Base-by-base conservation (phyloP, 139 green algal species). In the Trebouxia sp. region DNA sequence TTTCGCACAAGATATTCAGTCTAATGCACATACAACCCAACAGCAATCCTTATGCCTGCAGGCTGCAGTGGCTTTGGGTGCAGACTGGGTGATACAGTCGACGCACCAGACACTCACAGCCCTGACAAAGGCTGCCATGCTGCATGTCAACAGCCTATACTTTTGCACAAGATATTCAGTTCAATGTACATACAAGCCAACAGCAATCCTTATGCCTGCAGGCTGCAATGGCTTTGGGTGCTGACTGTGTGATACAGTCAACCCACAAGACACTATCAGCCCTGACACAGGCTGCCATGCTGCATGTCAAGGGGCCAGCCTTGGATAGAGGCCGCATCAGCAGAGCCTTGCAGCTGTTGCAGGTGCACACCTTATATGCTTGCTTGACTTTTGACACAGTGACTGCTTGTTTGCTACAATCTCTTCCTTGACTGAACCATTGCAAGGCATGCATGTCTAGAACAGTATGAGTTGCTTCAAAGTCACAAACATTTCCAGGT, bases 91-190 rank as follows among this genome's bases (percentile, higher is more conserved):
- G 24, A 84, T 98, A 17, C 94, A 98, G 85, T 98, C 94, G 22
- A 99, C 92, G 5, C 96, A 99, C 87, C 99, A 99, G 87, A 88
- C 91, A 55, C 85, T 98, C 80, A 85, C 75, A 1, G 86, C 93
- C 0, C 84, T 98, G 80, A 97, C 92, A 15, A 96, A 99, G 90
- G 87, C 92, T 0, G 91, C 95, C n/a, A 96, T 98, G 95, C 91
- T 98, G 79, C 95, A 98, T 69, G 24, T 87, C 0, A 17, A 65
- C 6, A n/a, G n/a, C n/a, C n/a, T n/a, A n/a, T n/a, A n/a, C n/a
- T n/a, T n/a, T n/a, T n/a, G n/a, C n/a, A n/a, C n/a, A n/a, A n/a
- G n/a, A n/a, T n/a, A n/a, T n/a, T n/a, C n/a, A n/a, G n/a, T n/a
- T 53, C 14, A 53, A 17, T 53, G 1, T 53, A 1, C 20, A 17